Evolutionary conservation across 2,329 filamentous ascomycete genomes (phyloP).

Genomic region (Helminthosporium solani): DNA sequence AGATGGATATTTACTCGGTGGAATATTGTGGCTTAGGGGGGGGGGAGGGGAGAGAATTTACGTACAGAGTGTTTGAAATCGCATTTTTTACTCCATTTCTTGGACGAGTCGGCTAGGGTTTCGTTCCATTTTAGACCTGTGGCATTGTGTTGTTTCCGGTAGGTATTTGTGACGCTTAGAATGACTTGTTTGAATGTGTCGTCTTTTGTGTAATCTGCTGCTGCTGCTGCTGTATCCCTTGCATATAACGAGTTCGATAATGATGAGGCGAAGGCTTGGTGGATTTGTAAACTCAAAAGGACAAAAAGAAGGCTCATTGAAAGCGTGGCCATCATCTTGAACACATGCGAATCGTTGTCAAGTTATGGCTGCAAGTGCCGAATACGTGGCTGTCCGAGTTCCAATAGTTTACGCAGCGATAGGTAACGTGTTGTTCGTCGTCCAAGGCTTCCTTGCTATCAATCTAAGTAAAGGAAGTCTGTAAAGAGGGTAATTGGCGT

Average conservation of each 20-base stretch:
- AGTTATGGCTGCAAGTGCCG: too few species aligned
- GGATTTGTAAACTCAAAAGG: background rate
- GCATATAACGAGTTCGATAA: background rate
- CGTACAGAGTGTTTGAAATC: slow-evolving; percentile 55
- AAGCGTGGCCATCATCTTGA: too few species aligned
- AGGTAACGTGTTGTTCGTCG: too few species aligned
- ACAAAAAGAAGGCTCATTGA: background rate
- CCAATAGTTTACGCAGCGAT: too few species aligned
- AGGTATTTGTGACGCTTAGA: slow-evolving; percentile 66
- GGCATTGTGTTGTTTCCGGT: slow-evolving; percentile 64
- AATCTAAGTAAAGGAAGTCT: too few species aligned
- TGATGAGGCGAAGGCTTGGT: background rate
- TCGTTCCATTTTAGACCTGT: slow-evolving; percentile 63
- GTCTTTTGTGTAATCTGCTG: slow-evolving; percentile 43
- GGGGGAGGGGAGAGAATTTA: slow-evolving; percentile 2
- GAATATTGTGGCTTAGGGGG: background rate
- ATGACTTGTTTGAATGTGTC: slow-evolving; percentile 53
- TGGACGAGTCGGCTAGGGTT: slow-evolving; percentile 59
- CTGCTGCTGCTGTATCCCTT: slow-evolving; percentile 7
- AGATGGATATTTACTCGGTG: background rate
- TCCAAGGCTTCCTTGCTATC: too few species aligned
- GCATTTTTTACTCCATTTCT: slow-evolving; percentile 51
- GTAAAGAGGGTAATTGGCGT: too few species aligned
- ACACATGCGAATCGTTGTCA: too few species aligned
- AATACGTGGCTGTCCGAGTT: too few species aligned